These are phyloP conservation scores for Aspergillus bridgeri DNA, from an alignment of 495 filamentous ascomycete genomes.

Conservation along the genomic window DNA sequence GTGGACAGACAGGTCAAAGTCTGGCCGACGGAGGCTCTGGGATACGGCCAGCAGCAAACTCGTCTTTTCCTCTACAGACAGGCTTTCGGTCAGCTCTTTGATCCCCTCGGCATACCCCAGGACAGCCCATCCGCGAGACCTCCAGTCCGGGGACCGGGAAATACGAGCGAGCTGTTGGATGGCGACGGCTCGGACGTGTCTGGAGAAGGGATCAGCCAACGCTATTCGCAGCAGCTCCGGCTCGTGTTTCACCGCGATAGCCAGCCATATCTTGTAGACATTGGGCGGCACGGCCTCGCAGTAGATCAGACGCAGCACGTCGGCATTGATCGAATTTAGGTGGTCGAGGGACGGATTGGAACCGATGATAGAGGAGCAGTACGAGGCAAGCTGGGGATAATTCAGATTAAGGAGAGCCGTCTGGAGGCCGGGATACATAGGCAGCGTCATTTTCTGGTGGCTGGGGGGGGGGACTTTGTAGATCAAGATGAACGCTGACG, in stretches of 20 bases:
- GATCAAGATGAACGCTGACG: too few species aligned
- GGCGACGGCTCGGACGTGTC: background rate
- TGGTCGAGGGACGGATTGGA: background rate
- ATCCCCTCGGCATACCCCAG: background rate
- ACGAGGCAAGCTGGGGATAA: background rate
- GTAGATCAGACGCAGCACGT: background rate
- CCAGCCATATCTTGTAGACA: slow-evolving; percentile 1
- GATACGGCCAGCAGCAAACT: background rate
- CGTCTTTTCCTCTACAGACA: background rate
- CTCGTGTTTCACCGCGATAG: background rate
- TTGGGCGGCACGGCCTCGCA: background rate
- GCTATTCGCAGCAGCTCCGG: background rate
- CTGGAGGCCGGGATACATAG: background rate
- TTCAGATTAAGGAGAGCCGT: background rate
- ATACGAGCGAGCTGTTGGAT: background rate
- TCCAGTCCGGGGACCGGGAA: background rate
- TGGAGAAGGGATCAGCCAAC: background rate
- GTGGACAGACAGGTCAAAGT: background rate
- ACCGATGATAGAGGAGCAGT: background rate
- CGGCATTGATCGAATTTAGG: background rate
- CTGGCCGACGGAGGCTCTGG: background rate
- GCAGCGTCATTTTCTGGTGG: too few species aligned
- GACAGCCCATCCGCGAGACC: background rate
- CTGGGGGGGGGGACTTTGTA: too few species aligned
- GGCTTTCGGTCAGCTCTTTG: background rate